phyloP scores from a whole-genome alignment of 1,284 basidiomycete genomes.

The Marasmius fiardii region DNA sequence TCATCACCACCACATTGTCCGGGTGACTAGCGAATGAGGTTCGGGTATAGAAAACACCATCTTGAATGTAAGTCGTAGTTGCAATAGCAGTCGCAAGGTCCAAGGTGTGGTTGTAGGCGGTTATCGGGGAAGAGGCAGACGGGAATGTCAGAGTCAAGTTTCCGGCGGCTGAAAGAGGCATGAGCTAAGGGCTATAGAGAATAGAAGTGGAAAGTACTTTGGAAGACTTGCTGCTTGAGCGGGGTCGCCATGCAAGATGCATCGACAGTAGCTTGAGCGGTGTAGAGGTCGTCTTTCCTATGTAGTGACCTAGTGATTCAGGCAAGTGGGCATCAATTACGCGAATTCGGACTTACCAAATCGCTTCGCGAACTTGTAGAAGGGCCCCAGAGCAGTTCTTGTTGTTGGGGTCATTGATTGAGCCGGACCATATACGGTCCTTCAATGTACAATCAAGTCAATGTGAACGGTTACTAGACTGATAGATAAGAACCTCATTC shows the following conservation, averaged over 20 bases:
- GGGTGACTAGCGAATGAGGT: constrained; percentile 14
- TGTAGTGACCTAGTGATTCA: neutral
- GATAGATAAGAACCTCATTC: neutral
- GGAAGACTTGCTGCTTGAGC: constrained; percentile 14
- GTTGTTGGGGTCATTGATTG: constrained; percentile 13
- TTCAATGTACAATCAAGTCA: neutral
- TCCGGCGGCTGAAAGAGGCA: constrained; percentile 10
- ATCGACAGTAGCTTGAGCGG: constrained; percentile 8
- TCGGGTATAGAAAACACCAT: constrained; percentile 14
- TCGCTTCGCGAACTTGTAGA: constrained; percentile 7
- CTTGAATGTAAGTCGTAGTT: constrained; percentile 12
- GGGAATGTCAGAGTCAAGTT: constrained; percentile 11
- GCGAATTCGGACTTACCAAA: constrained; percentile 5
- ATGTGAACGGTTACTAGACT: neutral
- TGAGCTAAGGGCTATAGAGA: neutral
- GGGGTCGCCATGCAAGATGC: constrained; percentile 14
- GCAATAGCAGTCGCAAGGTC: constrained; percentile 15
- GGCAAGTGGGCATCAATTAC: neutral
- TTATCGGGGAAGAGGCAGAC: neutral
- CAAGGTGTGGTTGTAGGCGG: constrained; percentile 12
- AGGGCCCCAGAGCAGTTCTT: constrained; percentile 9
- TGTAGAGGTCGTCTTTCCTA: constrained; percentile 13
- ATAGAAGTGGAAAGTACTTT: constrained; percentile 6
- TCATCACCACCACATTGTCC: constrained; percentile 15
- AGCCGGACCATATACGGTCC: constrained; percentile 16